Evolutionary conservation across 148 eudicot species (phyloP).

Genomic region (Suaeda aralocaspica): DNA sequence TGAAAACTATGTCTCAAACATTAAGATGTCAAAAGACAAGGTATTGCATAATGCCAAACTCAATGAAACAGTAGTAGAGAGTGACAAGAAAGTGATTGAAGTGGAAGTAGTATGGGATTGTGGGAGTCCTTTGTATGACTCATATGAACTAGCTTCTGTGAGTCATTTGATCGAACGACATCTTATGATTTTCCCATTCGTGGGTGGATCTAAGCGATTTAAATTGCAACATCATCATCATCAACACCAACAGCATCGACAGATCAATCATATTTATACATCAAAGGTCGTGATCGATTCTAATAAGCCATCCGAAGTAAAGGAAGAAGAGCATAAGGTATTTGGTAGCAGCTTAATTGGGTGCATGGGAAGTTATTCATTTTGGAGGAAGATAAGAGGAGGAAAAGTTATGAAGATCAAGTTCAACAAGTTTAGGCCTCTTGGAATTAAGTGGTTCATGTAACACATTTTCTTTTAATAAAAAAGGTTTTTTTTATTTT

Average conservation of each 20-base stretch:
- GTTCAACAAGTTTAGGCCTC: constrained; percentile 14
- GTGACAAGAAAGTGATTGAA: constrained; percentile 6
- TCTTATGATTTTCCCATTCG: constrained; percentile 39
- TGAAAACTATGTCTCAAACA: too few species aligned
- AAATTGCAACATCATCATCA: constrained; percentile 14
- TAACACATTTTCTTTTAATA: not conserved
- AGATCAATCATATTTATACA: constrained; percentile 1
- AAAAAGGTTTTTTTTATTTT: too few species aligned
- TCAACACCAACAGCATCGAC: constrained; percentile 10
- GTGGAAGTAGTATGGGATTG: constrained; percentile 53
- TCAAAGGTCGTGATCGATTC: constrained; percentile 17
- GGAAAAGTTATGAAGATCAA: constrained; percentile 23
- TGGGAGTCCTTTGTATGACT: constrained; percentile 71
- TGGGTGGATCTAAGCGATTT: constrained; percentile 29
- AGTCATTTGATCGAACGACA: constrained; percentile 46
- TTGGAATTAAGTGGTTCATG: constrained; percentile 20
- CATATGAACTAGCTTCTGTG: constrained; percentile 51
- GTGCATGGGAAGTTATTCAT: constrained; percentile 22
- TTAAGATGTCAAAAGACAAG: constrained; percentile 12
- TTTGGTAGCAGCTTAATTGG: constrained; percentile 15
- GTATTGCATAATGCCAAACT: not conserved
- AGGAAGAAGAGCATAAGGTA: constrained; percentile 13
- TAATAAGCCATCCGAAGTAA: not conserved
- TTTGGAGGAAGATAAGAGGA: constrained; percentile 19
- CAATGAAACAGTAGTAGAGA: constrained; percentile 3